Evolutionary conservation across 768 basidiomycete species (phyloP), one percentile per base, ranked within the genome.

Genomic region (Boletellus ananiceps): DNA sequence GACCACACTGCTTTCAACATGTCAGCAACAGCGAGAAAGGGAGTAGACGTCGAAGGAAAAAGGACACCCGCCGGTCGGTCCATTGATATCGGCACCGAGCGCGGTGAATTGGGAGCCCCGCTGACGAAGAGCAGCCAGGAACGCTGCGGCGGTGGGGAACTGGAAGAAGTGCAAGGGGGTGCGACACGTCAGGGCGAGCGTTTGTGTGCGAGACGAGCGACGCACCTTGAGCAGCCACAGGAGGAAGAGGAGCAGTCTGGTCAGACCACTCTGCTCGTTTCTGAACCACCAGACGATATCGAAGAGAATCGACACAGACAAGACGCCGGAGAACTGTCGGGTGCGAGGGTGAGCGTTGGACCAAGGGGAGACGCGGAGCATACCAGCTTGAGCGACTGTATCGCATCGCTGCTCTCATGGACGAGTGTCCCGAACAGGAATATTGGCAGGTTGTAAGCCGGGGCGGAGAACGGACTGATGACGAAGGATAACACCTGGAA

Each of bases 391-490:
- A 88, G 64, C 5, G 86, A 83, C 53, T 83, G 80, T 5, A 73
- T 57, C 0, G 80, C 80, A 42, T 89, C 88, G 8, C 71, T 69
- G 48, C 74, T 80, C 59, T 92, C 89, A 58, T 86, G 83, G 0
- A 77, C 82, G 64, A 88, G 83, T 2, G 72, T 69, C 1, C 90
- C 90, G 53, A 90, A 91, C 21, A 93, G 74, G 55, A 89, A 85
- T 45, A 93, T 73, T n/a, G 90, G 82, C 18, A 93, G 72, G 62
- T 93, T 93, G 66, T 93, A 93, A 2, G 74, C 62, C 2, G 88
- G 86, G 0, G 80, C 69, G 0, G 71, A 55, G 61, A 81, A 86
- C 5, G 83, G 73, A 50, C 70, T 69, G 39, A 79, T 69, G 40
- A 75, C 42, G 54, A 87, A 83, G 13, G 87, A 82, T 23, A 91